A percentile compares a stretch with the other conserved stretches of the same genome.
Conservation (phyloP, 2,329 filamentous ascomycete species). For the Verticillium dahliae region DNA sequence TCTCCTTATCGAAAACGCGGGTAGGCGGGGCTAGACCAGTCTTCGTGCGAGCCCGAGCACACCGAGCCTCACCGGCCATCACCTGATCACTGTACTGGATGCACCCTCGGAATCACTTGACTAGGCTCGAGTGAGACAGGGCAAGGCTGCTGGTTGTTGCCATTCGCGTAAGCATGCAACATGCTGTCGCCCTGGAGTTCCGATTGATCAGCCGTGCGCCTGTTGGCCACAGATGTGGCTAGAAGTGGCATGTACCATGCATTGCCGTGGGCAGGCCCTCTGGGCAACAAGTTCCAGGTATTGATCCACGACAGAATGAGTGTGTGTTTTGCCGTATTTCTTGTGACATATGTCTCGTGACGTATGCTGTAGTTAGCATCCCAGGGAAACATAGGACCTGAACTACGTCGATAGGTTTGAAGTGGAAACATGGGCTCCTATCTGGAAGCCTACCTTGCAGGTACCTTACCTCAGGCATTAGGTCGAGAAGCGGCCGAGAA, state of each 20-base stretch:
- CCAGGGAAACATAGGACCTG: too few species aligned
- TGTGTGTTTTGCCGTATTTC: too few species aligned
- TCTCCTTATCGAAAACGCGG: background rate
- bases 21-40: background rate
- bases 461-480: background rate
- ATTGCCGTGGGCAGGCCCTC: background rate
- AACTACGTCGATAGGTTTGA: too few species aligned
- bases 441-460: too few species aligned
- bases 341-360: too few species aligned
- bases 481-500: background rate
- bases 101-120: constrained; percentile 10
- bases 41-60: background rate
- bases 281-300: background rate
- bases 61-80: constrained; percentile 10
- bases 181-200: background rate
- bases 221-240: background rate
- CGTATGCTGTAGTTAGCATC: too few species aligned
- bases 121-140: constrained; percentile 11
- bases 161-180: background rate
- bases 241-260: background rate
- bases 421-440: too few species aligned
- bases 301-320: too few species aligned
- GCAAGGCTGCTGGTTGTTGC: background rate
- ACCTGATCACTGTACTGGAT: constrained; percentile 9
- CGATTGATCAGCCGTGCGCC: background rate